Base-by-base conservation (phyloP, 257 asterid genomes). In the Knoxia roxburghii region DNA sequence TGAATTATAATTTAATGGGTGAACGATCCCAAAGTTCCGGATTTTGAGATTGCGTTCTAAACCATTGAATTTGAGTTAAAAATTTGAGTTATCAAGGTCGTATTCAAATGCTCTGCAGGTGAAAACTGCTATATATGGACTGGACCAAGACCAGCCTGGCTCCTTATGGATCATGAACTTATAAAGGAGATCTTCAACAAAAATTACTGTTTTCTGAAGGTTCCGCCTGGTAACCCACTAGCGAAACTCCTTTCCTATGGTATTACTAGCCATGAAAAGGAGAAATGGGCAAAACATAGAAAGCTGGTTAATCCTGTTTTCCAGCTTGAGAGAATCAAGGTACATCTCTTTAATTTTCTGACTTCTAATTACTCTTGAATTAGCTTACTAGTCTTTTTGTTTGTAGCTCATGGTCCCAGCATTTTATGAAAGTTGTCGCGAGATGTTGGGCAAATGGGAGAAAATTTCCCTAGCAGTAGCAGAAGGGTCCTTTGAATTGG, bases 361-460 rank as follows among this genome's bases (percentile, higher is more conserved):
- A n/a, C 0, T 9, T 51, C n/a, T 50, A n/a, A n/a, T n/a, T n/a
- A n/a, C 27, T 50, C 24, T 6, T 20, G 7, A 50, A 18, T 10
- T 49, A 49, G 2, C n/a, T 1, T 9, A 49, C 54, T 67, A 10
- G 2, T 59, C 8, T 33, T n/a, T 20, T 3, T 2, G 6, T 4
- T 40, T 55, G 51, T 54, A 75, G 75, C 59, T 64, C 39, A 69
- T 75, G 75, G 33, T 69, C 5, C 68, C 79, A 3, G 69, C 79
- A 20, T 64, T 70, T 40, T 12, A 64, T 41, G 7, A 9, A 29
- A 39, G 68, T 26, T 24, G 64, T 17, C 7, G 45, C 41, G 79
- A 75, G 37, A 65, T 75, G 64, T 17, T 75, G 52, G 64, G 60
- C 29, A 58, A 65, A 69, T 75, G 79, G 75, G n/a, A n/a, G n/a